Evolutionary conservation across 345 rosid genomes (phyloP), one percentile per base, ranked within the genome.

Genomic region (Eucalyptus fibrosa): DNA sequence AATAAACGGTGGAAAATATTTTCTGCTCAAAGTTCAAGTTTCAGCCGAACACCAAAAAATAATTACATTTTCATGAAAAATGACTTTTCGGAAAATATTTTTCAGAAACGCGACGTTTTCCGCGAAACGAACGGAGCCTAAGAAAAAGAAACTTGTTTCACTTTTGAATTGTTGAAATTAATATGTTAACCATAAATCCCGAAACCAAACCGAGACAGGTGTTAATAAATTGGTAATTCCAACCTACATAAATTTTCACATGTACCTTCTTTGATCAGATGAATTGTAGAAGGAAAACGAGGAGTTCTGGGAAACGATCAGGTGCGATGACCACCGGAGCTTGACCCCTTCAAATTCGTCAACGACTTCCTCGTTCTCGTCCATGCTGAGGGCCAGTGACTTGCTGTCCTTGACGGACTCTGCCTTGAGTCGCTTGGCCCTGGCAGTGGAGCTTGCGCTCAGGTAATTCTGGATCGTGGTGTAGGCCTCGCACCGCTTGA

Each of bases 341-440:
- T 82, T 90, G 51, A 89, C 80, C 15, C 94, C 96, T 59, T 82
- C 30, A 32, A 90, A 95, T 88, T 92, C 95, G 80, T 94, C 95
- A 18, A 91, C 89, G 30, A 94, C 92, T 86, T 94, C 95, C 51
- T 96, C 94, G 53, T 90, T 89, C 86, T 95, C 97, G 37, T 95
- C 97, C 97, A 96, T 92, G 69, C 93, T 91, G 6, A 95, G 93
- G 37, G 94, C 93, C 42, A 96, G 91, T 5, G 95, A 90, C 42
- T 92, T 90, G 88, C 88, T 93, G 90, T 91, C 91, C 91, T 87
- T 91, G 14, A 91, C 86, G 19, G 90, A 88, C 60, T 92, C 95
- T 2, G 96, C 97, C 88, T 91, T 93, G 50, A 94, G 94, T 55
- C 92, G 91, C 90, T 90, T 93, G 3, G 96, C 97, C 50, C 91